Base-by-base conservation (phyloP, 164 flowering plant species). In the Vitis cinerea region DNA sequence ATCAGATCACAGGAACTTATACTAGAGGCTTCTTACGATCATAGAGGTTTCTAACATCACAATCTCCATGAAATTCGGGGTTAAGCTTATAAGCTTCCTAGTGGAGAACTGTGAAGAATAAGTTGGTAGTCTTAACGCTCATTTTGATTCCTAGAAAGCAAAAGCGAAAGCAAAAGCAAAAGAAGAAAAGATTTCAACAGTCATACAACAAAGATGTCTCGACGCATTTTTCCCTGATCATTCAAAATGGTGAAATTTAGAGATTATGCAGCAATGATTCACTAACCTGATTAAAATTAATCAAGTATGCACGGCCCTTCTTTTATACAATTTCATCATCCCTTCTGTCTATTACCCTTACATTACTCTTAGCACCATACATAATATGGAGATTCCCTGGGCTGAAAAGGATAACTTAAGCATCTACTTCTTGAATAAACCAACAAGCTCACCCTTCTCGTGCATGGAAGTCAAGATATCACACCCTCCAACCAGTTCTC, bases 381-480 rank as follows among this genome's bases (percentile, higher is more conserved):
- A 17, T 5, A 17, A 17, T 10, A 17, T 17, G 27, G 61, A 3
- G 19, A 61, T 29, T 13, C 13, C 27, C 9, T 29, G 9, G 9
- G 48, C 48, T 61, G n/a, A n/a, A 54, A 17, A 70, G 29, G 37
- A 37, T 64, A 80, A 79, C 72, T 82, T 69, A 23, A 23, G 27
- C 27, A 1, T 23, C 27, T 23, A 23, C 27, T 23, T 23, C 27
- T 83, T 78, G 55, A 93, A 77, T 69, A 95, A 54, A 69, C 79
- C 68, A 30, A 87, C 80, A 52, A 95, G 90, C 79, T 91, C 97
- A 49, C 97, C 97, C 57, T 82, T 93, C 72, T 95, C 98, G 14
- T 86, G 76, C 99, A 95, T 88, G 67, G 99, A 90, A 44, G 90
- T 74, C 74, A 95, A 73, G 65, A 93, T 95, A 78, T 93, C 96